A percentile compares a stretch with the other conserved stretches of the same genome.
Conservation (phyloP, 768 basidiomycete genomes). For the Lenzites betulinus region DNA sequence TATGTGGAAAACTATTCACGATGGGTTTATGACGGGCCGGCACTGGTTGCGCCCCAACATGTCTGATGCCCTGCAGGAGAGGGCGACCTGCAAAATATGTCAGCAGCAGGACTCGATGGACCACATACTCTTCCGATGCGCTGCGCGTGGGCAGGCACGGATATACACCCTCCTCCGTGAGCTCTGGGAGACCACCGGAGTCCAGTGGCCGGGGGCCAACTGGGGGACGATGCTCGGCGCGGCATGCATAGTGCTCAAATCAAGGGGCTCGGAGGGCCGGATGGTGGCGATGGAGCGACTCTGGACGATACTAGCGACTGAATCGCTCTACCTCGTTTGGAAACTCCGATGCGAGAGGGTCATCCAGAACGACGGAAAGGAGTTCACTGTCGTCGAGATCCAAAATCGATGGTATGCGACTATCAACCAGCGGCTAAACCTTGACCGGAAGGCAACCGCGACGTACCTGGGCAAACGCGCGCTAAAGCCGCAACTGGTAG, state of each 20-base stretch:
- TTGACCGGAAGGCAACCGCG: not conserved
- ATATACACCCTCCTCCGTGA: not conserved
- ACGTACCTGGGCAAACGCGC: not conserved
- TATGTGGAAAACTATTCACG: not conserved
- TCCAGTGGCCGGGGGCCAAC: not conserved
- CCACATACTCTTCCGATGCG: constrained; percentile 4
- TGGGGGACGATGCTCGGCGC: not conserved
- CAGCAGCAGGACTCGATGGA: not conserved
- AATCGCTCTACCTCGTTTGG: constrained; percentile 6
- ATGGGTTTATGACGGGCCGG: not conserved
- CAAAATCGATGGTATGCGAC: not conserved
- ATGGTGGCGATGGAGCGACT: not conserved
- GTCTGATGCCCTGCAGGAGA: not conserved
- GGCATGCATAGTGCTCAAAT: not conserved
- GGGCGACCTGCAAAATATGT: not conserved
- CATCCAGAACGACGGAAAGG: not conserved
- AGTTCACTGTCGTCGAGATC: not conserved
- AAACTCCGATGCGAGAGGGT: constrained; percentile 6
- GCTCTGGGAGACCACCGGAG: not conserved
- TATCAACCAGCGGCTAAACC: not conserved
- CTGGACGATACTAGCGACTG: not conserved
- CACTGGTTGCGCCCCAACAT: constrained; percentile 2
- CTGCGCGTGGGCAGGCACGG: not conserved
- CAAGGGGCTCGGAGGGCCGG: not conserved
- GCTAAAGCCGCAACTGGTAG: not conserved